A percentile compares a stretch with the other conserved stretches of the same genome.
These are phyloP conservation scores for Chytridium lagenaria DNA, from an alignment of 371 early-diverging fungal species.

Conservation along the genomic window DNA sequence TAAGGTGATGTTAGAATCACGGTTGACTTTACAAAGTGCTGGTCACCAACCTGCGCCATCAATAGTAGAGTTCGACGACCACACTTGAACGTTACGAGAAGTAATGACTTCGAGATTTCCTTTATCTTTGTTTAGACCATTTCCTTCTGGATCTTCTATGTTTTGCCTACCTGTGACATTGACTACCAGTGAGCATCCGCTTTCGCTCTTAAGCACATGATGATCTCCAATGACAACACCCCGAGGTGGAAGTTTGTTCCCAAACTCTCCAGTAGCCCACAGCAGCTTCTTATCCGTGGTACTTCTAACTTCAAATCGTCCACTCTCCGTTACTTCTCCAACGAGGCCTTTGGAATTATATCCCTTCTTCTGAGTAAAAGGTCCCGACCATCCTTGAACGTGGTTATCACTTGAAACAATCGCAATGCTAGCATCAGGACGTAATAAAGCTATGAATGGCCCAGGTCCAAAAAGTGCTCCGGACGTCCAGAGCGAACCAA, in stretches of 20 bases:
- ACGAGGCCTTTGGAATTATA: neutral
- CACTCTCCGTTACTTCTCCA: constrained; percentile 1
- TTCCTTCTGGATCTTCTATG: neutral
- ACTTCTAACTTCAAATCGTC: neutral
- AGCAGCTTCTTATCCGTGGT: neutral
- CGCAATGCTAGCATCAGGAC: constrained; percentile 8
- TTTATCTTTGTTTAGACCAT: neutral
- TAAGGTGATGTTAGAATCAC: too few relatives aligned
- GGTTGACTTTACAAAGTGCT: too few relatives aligned
- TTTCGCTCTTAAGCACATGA: neutral
- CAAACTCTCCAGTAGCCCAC: neutral
- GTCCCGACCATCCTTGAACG: constrained; percentile 10
- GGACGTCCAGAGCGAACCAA: neutral
- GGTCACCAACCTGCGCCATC: neutral
- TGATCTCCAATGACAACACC: neutral
- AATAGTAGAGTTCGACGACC: constrained; percentile 12
- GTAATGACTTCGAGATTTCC: neutral
- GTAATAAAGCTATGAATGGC: neutral
- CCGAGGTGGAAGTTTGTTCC: neutral
- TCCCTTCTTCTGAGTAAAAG: neutral
- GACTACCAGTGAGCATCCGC: neutral
- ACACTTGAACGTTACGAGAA: neutral
- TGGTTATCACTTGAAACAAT: neutral
- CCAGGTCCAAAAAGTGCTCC: neutral
- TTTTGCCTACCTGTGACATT: neutral